These are phyloP conservation scores for Naganishia antarctica DNA, from an alignment of 768 basidiomycete species.

Conservation along the genomic window DNA sequence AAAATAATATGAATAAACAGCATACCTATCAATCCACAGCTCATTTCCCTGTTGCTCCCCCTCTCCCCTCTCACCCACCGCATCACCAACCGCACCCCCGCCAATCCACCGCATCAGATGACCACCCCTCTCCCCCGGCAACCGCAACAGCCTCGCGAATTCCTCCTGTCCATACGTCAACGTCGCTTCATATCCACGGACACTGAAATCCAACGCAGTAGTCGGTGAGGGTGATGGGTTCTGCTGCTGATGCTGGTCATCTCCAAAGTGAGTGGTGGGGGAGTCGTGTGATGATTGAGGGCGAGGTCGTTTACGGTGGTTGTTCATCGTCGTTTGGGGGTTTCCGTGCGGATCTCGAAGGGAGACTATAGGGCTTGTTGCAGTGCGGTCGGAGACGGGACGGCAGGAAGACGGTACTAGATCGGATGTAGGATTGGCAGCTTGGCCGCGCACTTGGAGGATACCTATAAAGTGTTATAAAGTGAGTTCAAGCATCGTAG, in stretches of 20 bases:
- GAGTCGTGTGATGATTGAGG: neutral
- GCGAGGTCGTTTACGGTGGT: neutral
- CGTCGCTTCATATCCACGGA: slow-evolving; percentile 23
- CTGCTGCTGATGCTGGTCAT: too few relatives aligned
- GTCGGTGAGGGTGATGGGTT: neutral
- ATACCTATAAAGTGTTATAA: too few relatives aligned
- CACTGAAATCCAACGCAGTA: neutral
- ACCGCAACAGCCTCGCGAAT: neutral
- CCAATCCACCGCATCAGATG: slow-evolving; percentile 14
- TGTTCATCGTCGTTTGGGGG: neutral
- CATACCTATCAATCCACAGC: slow-evolving; percentile 79
- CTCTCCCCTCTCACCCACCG: slow-evolving; percentile 22
- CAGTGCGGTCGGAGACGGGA: too few relatives aligned
- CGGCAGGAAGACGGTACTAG: too few relatives aligned
- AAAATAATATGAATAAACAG: slow-evolving; percentile 29
- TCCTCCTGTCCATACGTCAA: slow-evolving; percentile 2
- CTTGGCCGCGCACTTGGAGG: too few relatives aligned
- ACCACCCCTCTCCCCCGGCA: slow-evolving; percentile 6
- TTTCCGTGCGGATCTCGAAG: too few relatives aligned
- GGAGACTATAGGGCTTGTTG: too few relatives aligned
- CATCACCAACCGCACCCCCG: neutral
- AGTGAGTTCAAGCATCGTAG: too few relatives aligned
- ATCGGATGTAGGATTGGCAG: too few relatives aligned
- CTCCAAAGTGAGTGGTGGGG: too few relatives aligned
- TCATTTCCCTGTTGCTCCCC: slow-evolving; percentile 36